These are phyloP conservation scores for Brassica carinata DNA, from an alignment of 345 rosid species.

Conservation along the genomic window DNA sequence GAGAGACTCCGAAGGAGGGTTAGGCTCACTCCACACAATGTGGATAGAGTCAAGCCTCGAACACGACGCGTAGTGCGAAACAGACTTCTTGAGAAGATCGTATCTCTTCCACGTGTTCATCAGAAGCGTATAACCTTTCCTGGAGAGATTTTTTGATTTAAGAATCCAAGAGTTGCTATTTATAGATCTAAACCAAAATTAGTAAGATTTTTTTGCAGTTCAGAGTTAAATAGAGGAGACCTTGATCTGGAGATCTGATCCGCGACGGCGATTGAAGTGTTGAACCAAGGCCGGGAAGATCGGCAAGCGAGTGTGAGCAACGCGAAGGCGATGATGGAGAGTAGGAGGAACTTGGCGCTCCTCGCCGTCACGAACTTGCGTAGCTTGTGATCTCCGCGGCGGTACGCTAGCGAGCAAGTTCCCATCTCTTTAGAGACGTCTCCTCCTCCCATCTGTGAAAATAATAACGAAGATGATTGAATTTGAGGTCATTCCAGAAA, in stretches of 20 bases:
- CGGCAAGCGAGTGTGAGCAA: conserved; percentile 52
- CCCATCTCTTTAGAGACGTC: conserved; percentile 54
- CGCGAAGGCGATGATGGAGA: conserved; percentile 51
- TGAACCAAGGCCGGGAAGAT: conserved; percentile 46
- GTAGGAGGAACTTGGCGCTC: conserved; percentile 68
- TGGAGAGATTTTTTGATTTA: conserved; percentile 26
- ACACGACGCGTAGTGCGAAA: conserved; percentile 79
- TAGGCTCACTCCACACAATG: conserved; percentile 97
- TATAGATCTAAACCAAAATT: conserved; percentile 24
- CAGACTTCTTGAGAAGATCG: conserved; percentile 81
- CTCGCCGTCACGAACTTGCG: conserved; percentile 62
- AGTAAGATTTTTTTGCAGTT: background rate
- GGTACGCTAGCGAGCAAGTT: conserved; percentile 57
- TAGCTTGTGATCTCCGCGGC: conserved; percentile 65
- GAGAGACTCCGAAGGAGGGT: conserved; percentile 82
- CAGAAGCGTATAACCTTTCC: conserved; percentile 79
- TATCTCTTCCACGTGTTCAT: conserved; percentile 98
- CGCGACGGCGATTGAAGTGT: conserved; percentile 32
- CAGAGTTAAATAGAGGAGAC: conserved; percentile 26
- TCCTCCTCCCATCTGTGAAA: conserved; percentile 35
- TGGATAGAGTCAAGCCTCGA: conserved; percentile 77
- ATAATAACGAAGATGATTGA: background rate
- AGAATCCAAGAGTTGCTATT: conserved; percentile 25
- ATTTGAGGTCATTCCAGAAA: background rate
- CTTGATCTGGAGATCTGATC: conserved; percentile 53